Percentiles rank a stretch among this genome's conserved stretches.
Evolutionary conservation across 805 yeast species (phyloP).

Genomic region (Ogataea trehaloabstinens): DNA sequence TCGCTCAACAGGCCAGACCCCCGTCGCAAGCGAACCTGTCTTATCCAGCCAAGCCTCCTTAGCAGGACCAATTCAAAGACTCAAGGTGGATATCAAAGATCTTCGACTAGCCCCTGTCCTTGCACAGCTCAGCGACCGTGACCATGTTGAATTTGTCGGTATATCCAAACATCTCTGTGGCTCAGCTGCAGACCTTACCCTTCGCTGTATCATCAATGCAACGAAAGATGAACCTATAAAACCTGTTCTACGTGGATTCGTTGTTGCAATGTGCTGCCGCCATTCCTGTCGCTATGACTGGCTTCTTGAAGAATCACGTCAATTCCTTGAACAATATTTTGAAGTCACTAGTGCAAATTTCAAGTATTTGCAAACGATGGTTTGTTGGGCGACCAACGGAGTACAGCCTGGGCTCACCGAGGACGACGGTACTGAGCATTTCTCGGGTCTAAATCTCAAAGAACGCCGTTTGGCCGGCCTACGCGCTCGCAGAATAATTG

Average conservation of each 20-base stretch:
- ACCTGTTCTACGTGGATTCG: conserved; percentile 45
- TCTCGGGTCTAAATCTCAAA: conserved; percentile 41
- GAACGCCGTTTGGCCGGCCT: conserved; percentile 63
- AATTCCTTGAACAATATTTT: conserved; percentile 34
- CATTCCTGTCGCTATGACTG: conserved; percentile 71
- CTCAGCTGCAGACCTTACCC: conserved; percentile 85
- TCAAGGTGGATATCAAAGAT: conserved; percentile 80
- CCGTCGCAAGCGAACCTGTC: too few species aligned
- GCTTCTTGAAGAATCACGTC: conserved; percentile 47
- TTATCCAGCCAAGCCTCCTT: too few species aligned
- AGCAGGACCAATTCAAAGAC: conserved; percentile 35
- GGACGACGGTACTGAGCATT: conserved; percentile 41
- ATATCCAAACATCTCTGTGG: conserved; percentile 92
- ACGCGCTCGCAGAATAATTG: conserved; percentile 69
- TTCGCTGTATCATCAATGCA: conserved; percentile 52
- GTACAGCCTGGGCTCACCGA: conserved; percentile 39
- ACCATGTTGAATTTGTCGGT: conserved; percentile 39
- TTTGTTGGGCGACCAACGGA: conserved; percentile 91
- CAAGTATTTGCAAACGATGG: conserved; percentile 52
- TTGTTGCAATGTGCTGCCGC: conserved; percentile 92
- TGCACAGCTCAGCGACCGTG: conserved; percentile 16
- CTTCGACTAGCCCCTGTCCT: conserved; percentile 50
- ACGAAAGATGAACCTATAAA: conserved; percentile 3
- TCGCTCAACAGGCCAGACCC: background rate
- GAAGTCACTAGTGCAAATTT: conserved; percentile 32